Base-by-base conservation (phyloP, 768 basidiomycete species). In the Suillus discolor region DNA sequence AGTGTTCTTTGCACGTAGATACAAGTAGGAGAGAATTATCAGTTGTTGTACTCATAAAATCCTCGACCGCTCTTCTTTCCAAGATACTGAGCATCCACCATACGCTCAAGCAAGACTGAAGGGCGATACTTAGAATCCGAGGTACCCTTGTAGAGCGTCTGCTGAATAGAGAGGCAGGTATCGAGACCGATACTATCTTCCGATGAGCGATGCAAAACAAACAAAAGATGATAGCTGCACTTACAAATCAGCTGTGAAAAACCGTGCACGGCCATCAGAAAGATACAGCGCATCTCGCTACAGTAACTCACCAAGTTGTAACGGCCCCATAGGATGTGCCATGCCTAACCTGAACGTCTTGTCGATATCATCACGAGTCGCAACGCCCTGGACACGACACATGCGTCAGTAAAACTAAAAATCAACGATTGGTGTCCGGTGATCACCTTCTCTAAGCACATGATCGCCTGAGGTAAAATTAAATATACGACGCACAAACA, bases 41-140 rank as follows among this genome's bases (percentile, higher is more conserved):
- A 54, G 36, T 74, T 69, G 0, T 73, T 67, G 72, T 97, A 97
- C 68, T 96, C 94, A 72, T 97, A 98, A 77, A 98, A 98, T 20
- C 96, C 96, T 76, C 91, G 94, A 5, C 96, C 95, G 65, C 86
- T 93, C 83, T 97, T 97, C 82, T 84, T 90, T 13, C 97, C 97
- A 61, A 92, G 84, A 93, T 93, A 99, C 60, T 91, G 89, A 23
- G 97, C 97, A 73, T 97, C 94, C 6, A 99, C 97, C 97, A 99
- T 98, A 42, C 94, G 85, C 71, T 95, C 92, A 11, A 99, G 85
- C 20, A 99, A 83, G 31, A 96, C 83, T 66, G 91, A 90, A 0
- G 97, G 96, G 7, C 97, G 89, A 78, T 99, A 98, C 77, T 99
- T 99, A 11, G 92, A 92, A 78, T 99, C 97, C 0, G 92, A 87